Evolutionary conservation across 2,329 filamentous ascomycete genomes (phyloP).

Genomic region (Meredithiella fracta): DNA sequence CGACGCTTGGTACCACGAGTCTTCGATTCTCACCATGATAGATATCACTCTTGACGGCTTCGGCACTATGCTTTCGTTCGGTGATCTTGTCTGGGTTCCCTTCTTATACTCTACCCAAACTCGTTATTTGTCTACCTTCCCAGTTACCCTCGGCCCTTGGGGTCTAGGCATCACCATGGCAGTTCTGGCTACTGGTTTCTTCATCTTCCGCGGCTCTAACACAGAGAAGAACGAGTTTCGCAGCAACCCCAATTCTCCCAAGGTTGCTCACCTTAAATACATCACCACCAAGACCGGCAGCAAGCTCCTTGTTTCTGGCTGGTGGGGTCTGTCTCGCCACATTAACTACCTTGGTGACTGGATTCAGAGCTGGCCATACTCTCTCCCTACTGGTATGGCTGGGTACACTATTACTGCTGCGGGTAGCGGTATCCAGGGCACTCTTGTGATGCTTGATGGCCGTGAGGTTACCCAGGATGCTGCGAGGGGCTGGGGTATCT

Average conservation of each 20-base stretch:
- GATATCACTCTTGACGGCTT: constrained; percentile 89
- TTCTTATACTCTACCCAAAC: constrained; percentile 76
- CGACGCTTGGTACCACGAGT: constrained; percentile 75
- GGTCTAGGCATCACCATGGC: constrained; percentile 49
- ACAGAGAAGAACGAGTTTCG: constrained; percentile 91
- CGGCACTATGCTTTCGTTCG: constrained; percentile 87
- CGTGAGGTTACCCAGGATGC: constrained; percentile 53
- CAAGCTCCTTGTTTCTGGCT: constrained; percentile 66
- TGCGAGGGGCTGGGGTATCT: constrained; percentile 66
- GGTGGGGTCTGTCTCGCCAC: constrained; percentile 85
- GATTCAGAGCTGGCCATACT: constrained; percentile 85
- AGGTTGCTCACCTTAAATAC: constrained; percentile 63
- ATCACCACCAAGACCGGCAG: constrained; percentile 73
- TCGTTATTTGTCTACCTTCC: constrained; percentile 70
- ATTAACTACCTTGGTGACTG: constrained; percentile 96
- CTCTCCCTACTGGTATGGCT: constrained; percentile 67
- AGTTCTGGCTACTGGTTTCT: constrained; percentile 60
- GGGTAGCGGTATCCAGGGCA: constrained; percentile 31
- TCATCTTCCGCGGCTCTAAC: constrained; percentile 87
- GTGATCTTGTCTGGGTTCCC: constrained; percentile 83
- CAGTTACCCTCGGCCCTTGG: constrained; percentile 54
- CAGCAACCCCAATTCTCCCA: constrained; percentile 66
- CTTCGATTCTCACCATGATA: constrained; percentile 80
- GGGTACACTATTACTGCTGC: constrained; percentile 57
- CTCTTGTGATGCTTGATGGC: constrained; percentile 41